A percentile compares a stretch with the other conserved stretches of the same genome.
These are phyloP conservation scores for Aspergillus awamori DNA, from an alignment of 2,329 filamentous ascomycete species.

Conservation along the genomic window DNA sequence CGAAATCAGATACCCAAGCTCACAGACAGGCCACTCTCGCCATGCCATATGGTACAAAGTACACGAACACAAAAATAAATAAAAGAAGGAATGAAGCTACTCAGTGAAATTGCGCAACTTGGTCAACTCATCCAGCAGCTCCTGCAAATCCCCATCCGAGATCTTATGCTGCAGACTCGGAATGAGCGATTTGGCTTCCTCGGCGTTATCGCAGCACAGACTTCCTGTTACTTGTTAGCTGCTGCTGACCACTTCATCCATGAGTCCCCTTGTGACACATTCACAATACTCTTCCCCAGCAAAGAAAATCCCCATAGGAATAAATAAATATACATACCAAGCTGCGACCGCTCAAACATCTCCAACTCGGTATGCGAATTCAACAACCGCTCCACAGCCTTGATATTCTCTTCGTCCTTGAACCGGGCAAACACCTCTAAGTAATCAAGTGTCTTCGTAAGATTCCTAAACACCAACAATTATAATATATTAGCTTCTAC, in stretches of 20 bases:
- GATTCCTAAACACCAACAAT: slow-evolving; percentile 52
- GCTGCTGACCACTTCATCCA: slow-evolving; percentile 6
- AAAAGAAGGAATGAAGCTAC: slow-evolving; percentile 23
- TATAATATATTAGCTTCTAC: not conserved
- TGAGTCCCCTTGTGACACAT: not conserved
- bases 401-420: slow-evolving; percentile 91
- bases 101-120: slow-evolving; percentile 65
- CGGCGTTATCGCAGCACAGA: slow-evolving; percentile 85
- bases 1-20: not conserved
- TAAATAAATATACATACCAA: slow-evolving; percentile 67
- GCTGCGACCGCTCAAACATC: slow-evolving; percentile 89
- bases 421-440: slow-evolving; percentile 93
- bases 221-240: slow-evolving; percentile 64
- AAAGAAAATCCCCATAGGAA: not conserved
- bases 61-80: not conserved
- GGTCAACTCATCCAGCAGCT: slow-evolving; percentile 85
- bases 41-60: not conserved
- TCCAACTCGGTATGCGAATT: slow-evolving; percentile 75
- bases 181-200: slow-evolving; percentile 95
- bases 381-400: slow-evolving; percentile 87
- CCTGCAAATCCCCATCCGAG: slow-evolving; percentile 81
- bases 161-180: slow-evolving; percentile 89
- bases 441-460: slow-evolving; percentile 88
- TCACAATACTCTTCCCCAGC: not conserved
- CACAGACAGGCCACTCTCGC: not conserved